Evolutionary conservation across 2,329 filamentous ascomycete species (phyloP).

Genomic region (Thielaviopsis musarum): DNA sequence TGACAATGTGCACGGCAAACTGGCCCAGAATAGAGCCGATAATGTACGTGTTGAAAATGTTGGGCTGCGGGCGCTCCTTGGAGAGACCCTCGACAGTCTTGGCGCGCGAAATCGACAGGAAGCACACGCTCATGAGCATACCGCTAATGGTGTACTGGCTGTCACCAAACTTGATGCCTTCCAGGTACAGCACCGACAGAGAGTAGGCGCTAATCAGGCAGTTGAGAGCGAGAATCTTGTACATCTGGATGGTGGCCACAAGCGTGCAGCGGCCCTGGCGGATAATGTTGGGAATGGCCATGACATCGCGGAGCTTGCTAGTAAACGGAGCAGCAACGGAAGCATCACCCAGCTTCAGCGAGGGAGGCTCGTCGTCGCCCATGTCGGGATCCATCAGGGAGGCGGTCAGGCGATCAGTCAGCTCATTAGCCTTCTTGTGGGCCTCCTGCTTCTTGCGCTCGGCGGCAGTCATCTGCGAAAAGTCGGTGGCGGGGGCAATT

Average conservation of each 20-base stretch:
- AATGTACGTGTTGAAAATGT: slow-evolving; percentile 98
- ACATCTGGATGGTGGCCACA: slow-evolving; percentile 98
- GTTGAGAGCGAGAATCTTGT: slow-evolving; percentile 97
- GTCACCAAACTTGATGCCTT: slow-evolving; percentile 98
- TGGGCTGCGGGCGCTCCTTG: slow-evolving; percentile 92
- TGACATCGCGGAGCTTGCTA: slow-evolving; percentile 89
- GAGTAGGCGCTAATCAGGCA: slow-evolving; percentile 97
- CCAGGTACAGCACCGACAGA: slow-evolving; percentile 85
- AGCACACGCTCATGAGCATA: slow-evolving; percentile 99
- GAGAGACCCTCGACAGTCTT: slow-evolving; percentile 90
- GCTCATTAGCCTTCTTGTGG: slow-evolving; percentile 53
- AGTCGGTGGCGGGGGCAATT: slow-evolving; percentile 35
- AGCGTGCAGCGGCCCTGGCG: slow-evolving; percentile 94
- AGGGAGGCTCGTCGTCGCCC: slow-evolving; percentile 78
- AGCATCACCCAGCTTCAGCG: slow-evolving; percentile 91
- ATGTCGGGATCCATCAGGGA: slow-evolving; percentile 84
- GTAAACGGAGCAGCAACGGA: slow-evolving; percentile 96
- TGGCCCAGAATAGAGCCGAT: slow-evolving; percentile 94
- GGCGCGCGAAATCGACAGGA: slow-evolving; percentile 93
- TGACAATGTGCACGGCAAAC: slow-evolving; percentile 88
- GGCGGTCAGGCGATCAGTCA: slow-evolving; percentile 74
- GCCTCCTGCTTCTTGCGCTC: slow-evolving; percentile 47
- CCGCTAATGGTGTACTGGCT: slow-evolving; percentile 97
- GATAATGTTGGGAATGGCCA: slow-evolving; percentile 96
- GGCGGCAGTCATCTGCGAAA: slow-evolving; percentile 24